A percentile compares a stretch with the other conserved stretches of the same genome.
phyloP scores from a whole-genome alignment of 805 yeast species.

The Komagataella pseudopastoris region DNA sequence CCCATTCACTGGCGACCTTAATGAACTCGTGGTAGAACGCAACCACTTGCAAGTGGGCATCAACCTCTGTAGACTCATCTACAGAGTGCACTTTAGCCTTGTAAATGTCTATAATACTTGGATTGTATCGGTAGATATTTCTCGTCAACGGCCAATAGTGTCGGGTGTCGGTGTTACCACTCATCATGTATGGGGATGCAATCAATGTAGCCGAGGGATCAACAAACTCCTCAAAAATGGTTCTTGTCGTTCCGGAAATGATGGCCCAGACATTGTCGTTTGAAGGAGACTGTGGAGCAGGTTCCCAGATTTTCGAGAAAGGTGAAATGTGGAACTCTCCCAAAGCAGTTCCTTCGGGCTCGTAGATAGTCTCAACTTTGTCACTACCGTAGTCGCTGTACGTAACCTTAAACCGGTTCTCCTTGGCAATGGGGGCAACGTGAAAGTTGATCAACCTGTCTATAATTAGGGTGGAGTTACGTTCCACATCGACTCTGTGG shows the following conservation, averaged over 20 bases:
- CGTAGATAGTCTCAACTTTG: slow-evolving; percentile 12
- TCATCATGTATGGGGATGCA: slow-evolving; percentile 10
- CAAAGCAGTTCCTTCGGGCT: slow-evolving; percentile 3
- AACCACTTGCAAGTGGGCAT: slow-evolving; percentile 39
- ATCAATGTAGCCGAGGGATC: not conserved
- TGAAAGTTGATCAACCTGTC: slow-evolving; percentile 15
- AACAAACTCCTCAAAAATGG: slow-evolving; percentile 11
- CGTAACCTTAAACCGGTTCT: slow-evolving; percentile 32
- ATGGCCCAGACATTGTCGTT: slow-evolving; percentile 23
- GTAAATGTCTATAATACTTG: slow-evolving; percentile 12
- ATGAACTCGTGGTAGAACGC: slow-evolving; percentile 41
- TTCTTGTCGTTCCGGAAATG: slow-evolving; percentile 37
- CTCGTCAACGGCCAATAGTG: slow-evolving; percentile 42
- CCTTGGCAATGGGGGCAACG: slow-evolving; percentile 22
- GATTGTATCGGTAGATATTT: slow-evolving; percentile 43
- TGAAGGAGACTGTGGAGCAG: slow-evolving; percentile 25
- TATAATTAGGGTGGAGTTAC: slow-evolving; percentile 27
- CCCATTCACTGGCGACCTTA: slow-evolving; percentile 8
- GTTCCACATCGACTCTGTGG: slow-evolving; percentile 48
- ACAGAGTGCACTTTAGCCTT: slow-evolving; percentile 40
- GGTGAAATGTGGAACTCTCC: slow-evolving; percentile 29
- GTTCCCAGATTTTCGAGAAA: slow-evolving; percentile 13
- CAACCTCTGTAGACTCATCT: slow-evolving; percentile 38
- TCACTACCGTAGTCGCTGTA: slow-evolving; percentile 16
- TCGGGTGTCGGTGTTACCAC: slow-evolving; percentile 53